Base-by-base conservation (phyloP, 106 monocot species). In the Phalaenopsis aphrodite region DNA sequence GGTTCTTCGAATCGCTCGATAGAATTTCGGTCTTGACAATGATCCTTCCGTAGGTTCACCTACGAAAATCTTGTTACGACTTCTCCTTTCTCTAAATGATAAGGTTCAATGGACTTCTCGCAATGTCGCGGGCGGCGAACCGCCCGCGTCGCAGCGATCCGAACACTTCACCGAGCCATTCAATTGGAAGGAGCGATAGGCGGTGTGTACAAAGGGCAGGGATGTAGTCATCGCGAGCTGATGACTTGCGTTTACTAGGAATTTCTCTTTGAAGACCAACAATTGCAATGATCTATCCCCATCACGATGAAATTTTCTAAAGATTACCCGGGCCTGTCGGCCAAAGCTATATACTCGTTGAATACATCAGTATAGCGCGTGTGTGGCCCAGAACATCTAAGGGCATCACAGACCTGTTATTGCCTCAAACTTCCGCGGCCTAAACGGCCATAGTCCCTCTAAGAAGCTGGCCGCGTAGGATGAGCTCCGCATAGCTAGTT, bases 391-490 rank as follows among this genome's bases (percentile, higher is more conserved):
- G 2, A 56, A 88, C 91, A 88, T 91, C 86, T 88, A 91, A 88
- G 90, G 88, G 90, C 85, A 88, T 91, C 90, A 91, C 88, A 88
- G 90, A 91, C 90, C 88, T 91, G 82, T 90, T 90, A 87, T 90
- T 90, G 87, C 90, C 90, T 90, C 83, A 90, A 90, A 90, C 90
- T 87, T 90, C 85, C 83, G 67, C 85, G 90, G 90, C 87, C 90
- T 87, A 87, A 85, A 47, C 85, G 87, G 85, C 89, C 89, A 87
- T 85, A 90, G 87, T 90, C 86, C 89, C 89, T 90, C 90, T 88
- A 90, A 88, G 87, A 88, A 85, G 85, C 84, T 84, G 84, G 81
- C 80, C 43, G 43, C 1, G 43, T 0, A 56, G 56, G 56, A 0
- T 56, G 56, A 56, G 14, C 56, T 56, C 56, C 1, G 56, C 56